These are phyloP conservation scores for Neurospora hispaniola DNA, from an alignment of 495 filamentous ascomycete genomes.

Conservation along the genomic window DNA sequence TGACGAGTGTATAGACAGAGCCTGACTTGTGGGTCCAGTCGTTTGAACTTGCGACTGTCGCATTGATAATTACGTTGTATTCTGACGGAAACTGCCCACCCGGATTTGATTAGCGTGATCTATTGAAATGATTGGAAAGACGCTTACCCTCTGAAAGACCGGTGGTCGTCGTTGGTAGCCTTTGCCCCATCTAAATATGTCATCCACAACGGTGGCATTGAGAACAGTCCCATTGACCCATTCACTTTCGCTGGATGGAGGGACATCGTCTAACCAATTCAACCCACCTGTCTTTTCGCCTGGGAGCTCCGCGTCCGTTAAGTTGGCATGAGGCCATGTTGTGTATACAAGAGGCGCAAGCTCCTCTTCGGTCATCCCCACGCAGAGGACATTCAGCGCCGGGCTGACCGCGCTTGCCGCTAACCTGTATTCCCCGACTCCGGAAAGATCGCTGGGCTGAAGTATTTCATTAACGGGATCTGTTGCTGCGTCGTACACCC, in stretches of 20 bases:
- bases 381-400: slow-evolving; percentile 59
- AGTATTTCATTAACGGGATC: slow-evolving; percentile 50
- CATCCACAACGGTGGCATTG: slow-evolving; percentile 47
- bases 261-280: slow-evolving; percentile 24
- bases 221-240: slow-evolving; percentile 32
- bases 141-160: slow-evolving; percentile 46
- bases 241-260: slow-evolving; percentile 8
- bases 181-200: slow-evolving; percentile 54
- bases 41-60: slow-evolving; percentile 5
- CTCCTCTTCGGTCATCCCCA: slow-evolving; percentile 46
- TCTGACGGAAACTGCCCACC: slow-evolving; percentile 34
- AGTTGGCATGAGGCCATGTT: slow-evolving; percentile 39
- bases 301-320: slow-evolving; percentile 12
- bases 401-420: slow-evolving; percentile 55
- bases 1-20: slow-evolving; percentile 54
- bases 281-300: slow-evolving; percentile 11
- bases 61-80: slow-evolving; percentile 59
- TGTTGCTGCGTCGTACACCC: slow-evolving; percentile 49
- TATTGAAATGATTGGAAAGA: not conserved
- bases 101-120: not conserved
- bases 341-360: slow-evolving; percentile 52
- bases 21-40: slow-evolving; percentile 24
- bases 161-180: slow-evolving; percentile 43
- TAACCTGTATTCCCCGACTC: slow-evolving; percentile 55
- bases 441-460: slow-evolving; percentile 53